Base-by-base conservation (phyloP, 768 basidiomycete genomes). In the Pholiota molesta region DNA sequence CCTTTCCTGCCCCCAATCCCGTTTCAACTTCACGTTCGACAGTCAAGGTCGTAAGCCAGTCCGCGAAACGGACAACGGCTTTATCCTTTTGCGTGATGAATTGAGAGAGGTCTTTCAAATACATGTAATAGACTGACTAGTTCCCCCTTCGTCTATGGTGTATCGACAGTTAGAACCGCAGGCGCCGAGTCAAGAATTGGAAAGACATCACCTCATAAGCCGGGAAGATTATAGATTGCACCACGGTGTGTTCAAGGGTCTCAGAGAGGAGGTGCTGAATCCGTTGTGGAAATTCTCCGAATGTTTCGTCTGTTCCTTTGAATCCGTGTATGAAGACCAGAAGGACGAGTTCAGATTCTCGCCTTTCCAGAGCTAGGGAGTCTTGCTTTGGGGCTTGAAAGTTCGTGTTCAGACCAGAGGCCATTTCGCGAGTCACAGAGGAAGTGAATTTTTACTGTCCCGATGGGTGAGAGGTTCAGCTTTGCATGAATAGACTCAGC, bases 11-110 rank as follows among this genome's bases (percentile, higher is more conserved):
- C 6, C 89, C 89, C n/a, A 81, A 72, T 5, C 92, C 91, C 54
- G 86, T 81, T 13, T 87, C 86, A 21, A 89, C 90, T 73, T 97
- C 95, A 63, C 83, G 85, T 71, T 92, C 84, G n/a, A 97, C 90
- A 5, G 91, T 92, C 21, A 93, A 75, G n/a, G 86, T 90, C 0
- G 93, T 91, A 45, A 97, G 83, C 96, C 95, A 97, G 70, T 97
- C 95, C 8, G 93, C 86, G 73, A 97, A 96, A 8, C 86, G 85
- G 31, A 89, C 84, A 3, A 95, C 90, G 14, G 95, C 94, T 70
- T 88, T 88, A 51, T 81, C 84, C 94, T 95, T 59, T 23, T 6
- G 47, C 65, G 39, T 7, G 31, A 55, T 23, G 62, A 60, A 55
- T 58, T 57, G 56, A 13, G 19, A 64, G 52, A 19, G 55, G 49